Evolutionary conservation across 129 eudicot genomes (phyloP).

Genomic region (Artemisia annua): DNA sequence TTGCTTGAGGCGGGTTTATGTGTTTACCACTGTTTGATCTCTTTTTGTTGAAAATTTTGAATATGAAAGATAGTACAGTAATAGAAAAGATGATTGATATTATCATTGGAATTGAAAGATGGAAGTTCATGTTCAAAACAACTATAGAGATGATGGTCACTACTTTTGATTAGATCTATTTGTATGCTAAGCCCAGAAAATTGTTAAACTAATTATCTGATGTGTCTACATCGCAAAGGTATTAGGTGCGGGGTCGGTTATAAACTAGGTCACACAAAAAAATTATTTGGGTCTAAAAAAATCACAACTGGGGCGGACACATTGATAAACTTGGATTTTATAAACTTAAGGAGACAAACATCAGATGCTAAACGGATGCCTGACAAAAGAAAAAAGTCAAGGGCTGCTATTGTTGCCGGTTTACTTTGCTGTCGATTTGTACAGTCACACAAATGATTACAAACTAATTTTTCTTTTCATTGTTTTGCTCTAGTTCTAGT

Average conservation of each 20-base stretch:
- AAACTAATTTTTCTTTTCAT: no score
- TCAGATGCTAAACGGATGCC: no score
- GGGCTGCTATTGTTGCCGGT: no score
- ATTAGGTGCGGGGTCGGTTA: not conserved
- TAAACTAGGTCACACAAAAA: not conserved
- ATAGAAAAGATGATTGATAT: not conserved
- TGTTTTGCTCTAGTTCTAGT: no score
- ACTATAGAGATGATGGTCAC: not conserved
- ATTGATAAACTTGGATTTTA: slow-evolving; percentile 10
- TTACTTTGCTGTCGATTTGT: no score
- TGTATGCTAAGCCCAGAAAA: not conserved
- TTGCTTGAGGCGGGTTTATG: slow-evolving; percentile 23
- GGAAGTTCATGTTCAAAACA: slow-evolving; percentile 17
- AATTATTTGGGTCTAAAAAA: no score
- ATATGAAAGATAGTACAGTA: not conserved
- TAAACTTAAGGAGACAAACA: no score
- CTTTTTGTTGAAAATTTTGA: not conserved
- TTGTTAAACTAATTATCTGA: not conserved
- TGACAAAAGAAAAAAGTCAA: no score
- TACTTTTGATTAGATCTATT: not conserved
- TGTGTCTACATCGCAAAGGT: not conserved
- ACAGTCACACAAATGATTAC: no score
- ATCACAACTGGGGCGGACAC: no score
- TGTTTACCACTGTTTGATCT: not conserved
- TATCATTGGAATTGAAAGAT: not conserved